Conservation (phyloP, 129 eudicot genomes). For the Saussurea involucrata region DNA sequence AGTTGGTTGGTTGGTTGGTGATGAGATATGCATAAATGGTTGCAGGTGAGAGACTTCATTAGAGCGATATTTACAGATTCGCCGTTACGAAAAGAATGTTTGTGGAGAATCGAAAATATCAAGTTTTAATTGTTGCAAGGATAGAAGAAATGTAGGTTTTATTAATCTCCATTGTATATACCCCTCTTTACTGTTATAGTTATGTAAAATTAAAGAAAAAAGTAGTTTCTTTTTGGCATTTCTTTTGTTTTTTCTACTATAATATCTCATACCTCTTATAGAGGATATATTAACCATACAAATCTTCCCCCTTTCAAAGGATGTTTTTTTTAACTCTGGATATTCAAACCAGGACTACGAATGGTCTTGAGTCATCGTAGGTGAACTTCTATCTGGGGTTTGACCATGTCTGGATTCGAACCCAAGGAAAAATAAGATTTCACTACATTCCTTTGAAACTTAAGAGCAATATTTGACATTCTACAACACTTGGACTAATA, state of each 20-base stretch:
- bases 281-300: neutral
- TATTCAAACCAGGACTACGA: too few species aligned
- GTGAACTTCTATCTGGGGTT: too few species aligned
- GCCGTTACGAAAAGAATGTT: constrained; percentile 75
- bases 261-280: neutral
- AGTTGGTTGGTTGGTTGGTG: neutral
- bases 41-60: constrained; percentile 78
- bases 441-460: too few species aligned
- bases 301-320: neutral
- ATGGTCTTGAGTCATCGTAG: too few species aligned
- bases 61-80: constrained; percentile 91
- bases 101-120: constrained; percentile 57
- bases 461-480: too few species aligned
- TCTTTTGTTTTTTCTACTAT: too few species aligned
- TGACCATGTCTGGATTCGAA: too few species aligned
- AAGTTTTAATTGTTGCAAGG: constrained; percentile 16
- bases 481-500: too few species aligned
- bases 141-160: constrained; percentile 17
- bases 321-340: too few species aligned
- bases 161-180: constrained; percentile 14
- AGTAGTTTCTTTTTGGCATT: too few species aligned
- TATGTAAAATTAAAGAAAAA: constrained; percentile 1
- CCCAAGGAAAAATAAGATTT: too few species aligned
- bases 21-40: neutral
- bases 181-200: constrained; percentile 14